Evolutionary conservation across 345 rosid genomes (phyloP).

Genomic region (Linum lewisii): DNA sequence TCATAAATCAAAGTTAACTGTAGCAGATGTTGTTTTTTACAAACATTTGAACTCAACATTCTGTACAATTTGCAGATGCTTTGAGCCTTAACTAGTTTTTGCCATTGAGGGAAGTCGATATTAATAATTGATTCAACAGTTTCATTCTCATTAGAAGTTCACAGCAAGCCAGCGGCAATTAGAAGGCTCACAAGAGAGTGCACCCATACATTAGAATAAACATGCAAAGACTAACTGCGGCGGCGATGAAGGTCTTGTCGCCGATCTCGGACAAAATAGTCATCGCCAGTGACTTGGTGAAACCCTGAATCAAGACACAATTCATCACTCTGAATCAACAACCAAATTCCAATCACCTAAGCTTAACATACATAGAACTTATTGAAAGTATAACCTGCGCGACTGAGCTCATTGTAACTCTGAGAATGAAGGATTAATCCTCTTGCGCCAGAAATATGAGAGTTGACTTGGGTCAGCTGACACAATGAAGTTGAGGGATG

Average conservation of each 20-base stretch:
- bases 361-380: not conserved
- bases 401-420: constrained; percentile 44
- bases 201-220: too few relatives aligned
- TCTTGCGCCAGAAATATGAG: not conserved
- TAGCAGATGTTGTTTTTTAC: too few relatives aligned
- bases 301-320: constrained; percentile 41
- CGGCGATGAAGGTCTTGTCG: constrained; percentile 97
- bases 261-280: constrained; percentile 96
- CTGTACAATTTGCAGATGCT: too few relatives aligned
- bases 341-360: not conserved
- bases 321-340: not conserved
- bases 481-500: not conserved
- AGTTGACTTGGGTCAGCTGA: not conserved
- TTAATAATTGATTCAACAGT: not conserved
- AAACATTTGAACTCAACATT: not conserved
- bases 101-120: not conserved
- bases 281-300: constrained; percentile 93
- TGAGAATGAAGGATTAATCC: not conserved
- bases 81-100: too few relatives aligned
- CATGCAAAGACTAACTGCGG: constrained; percentile 53
- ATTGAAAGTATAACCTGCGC: constrained; percentile 38
- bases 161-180: too few relatives aligned
- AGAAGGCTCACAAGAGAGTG: too few relatives aligned
- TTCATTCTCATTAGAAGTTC: too few relatives aligned
- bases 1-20: too few relatives aligned